Evolutionary conservation across 441 rosid species (phyloP), one percentile per base, ranked within the genome.

Genomic region (Bocquillonia castaneifolia): DNA sequence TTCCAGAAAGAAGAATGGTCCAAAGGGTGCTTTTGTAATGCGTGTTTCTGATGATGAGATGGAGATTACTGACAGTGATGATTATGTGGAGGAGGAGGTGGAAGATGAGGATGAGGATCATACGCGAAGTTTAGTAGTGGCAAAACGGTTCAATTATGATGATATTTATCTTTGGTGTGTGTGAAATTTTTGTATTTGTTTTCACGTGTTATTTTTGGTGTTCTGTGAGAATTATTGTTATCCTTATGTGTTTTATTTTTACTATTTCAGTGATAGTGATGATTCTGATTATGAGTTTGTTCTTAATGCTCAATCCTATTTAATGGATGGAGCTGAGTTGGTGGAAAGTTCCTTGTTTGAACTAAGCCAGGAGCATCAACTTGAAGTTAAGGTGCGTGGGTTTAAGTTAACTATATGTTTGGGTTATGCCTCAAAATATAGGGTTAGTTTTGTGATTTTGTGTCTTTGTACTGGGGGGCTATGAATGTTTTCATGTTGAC

Each of bases 41-140:
- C 83, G 77, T 40, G 66, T 91, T 42, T 81, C 84, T 3, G 93
- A 88, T 55, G 88, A 86, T 69, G 96, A 91, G 60, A 56, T 79
- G 55, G 90, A 83, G 55, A 83, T 75, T 74, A 61, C 69, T 59
- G 85, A 79, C 32, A 68, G 60, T 3, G 65, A n/a, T n/a, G n/a
- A n/a, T n/a, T n/a, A n/a, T n/a, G n/a, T n/a, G n/a, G n/a, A n/a
- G n/a, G n/a, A n/a, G n/a, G n/a, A 62, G 6, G 71, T n/a, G 6
- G 82, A 71, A 59, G 53, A 61, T 6, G 82, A 72, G 56, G 47
- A 42, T 2, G 77, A 78, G 67, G 73, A 52, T 45, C 26, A 37
- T 71, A 66, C 63, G 68, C 48, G 55, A 53, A 65, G 77, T 31
- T 61, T 74, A 58, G 74, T 83, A 72, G 53, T 55, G 13, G 78